Conservation (phyloP, 1,284 basidiomycete species). For the Fistulina hepatica region DNA sequence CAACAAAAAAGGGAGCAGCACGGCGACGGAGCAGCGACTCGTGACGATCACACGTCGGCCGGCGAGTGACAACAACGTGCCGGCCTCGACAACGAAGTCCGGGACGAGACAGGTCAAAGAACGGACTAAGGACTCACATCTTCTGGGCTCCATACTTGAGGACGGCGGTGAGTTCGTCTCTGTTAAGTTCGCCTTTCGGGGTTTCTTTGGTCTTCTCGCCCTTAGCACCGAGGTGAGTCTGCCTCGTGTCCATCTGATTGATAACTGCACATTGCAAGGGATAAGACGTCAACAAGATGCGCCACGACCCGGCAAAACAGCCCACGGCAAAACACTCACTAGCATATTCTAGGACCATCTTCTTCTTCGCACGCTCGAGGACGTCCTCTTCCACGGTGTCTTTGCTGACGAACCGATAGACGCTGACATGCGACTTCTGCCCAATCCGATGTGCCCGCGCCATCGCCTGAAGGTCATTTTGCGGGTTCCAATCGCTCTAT, state of each 20-base stretch:
- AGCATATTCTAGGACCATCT: conserved; percentile 99
- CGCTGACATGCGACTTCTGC: conserved; percentile 96
- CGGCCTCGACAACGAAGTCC: conserved; percentile 57
- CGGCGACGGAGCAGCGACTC: too few species aligned
- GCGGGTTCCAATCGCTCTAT: conserved; percentile 92
- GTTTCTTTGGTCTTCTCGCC: conserved; percentile 54
- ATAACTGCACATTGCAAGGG: conserved; percentile 59
- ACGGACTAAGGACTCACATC: conserved; percentile 62
- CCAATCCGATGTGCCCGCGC: conserved; percentile 95
- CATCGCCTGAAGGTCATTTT: conserved; percentile 99
- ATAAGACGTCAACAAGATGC: conserved; percentile 9
- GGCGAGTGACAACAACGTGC: conserved; percentile 56
- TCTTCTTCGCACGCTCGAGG: conserved; percentile 94
- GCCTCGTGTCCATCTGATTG: conserved; percentile 99
- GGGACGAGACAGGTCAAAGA: conserved; percentile 5
- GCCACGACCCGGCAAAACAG: conserved; percentile 3
- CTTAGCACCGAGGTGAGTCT: conserved; percentile 87
- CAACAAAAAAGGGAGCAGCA: background rate
- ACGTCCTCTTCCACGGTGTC: conserved; percentile 99
- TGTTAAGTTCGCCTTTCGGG: conserved; percentile 83
- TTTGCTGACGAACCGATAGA: conserved; percentile 97
- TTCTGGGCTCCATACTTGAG: conserved; percentile 98
- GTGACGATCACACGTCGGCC: conserved; percentile 8
- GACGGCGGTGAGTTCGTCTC: conserved; percentile 97
- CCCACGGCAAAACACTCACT: conserved; percentile 48